phyloP scores from a whole-genome alignment of 2,329 filamentous ascomycete species.

The Beauveria sp. region DNA sequence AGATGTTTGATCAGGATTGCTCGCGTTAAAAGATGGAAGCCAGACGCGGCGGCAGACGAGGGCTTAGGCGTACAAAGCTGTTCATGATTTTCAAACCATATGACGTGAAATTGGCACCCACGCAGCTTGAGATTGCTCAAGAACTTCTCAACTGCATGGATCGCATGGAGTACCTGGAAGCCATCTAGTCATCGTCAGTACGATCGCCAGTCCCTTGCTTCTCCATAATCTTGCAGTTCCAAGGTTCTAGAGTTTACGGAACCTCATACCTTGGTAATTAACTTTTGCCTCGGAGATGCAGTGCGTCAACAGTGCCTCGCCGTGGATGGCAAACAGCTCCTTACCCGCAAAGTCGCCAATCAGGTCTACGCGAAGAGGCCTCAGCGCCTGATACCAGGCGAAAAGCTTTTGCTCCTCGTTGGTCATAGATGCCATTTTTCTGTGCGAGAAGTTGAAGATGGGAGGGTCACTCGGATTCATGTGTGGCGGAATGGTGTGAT shows the following conservation, averaged over 20 bases:
- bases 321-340: conserved; percentile 65
- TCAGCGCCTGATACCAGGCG: conserved; percentile 12
- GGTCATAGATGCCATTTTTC: not conserved
- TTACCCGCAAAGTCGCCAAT: conserved; percentile 70
- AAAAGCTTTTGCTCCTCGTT: not conserved
- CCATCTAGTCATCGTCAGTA: conserved; percentile 34
- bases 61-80: conserved; percentile 44
- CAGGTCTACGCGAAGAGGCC: conserved; percentile 46
- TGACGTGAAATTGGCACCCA: conserved; percentile 63
- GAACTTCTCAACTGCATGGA: conserved; percentile 61
- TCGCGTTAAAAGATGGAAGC: conserved; percentile 42
- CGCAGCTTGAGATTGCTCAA: conserved; percentile 51
- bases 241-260: too few relatives aligned
- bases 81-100: conserved; percentile 56
- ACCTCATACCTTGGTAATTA: conserved; percentile 46
- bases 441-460: not conserved
- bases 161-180: conserved; percentile 64
- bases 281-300: conserved; percentile 55
- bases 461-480: not conserved
- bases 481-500: too few relatives aligned
- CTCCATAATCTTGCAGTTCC: too few relatives aligned
- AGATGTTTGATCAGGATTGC: conserved; percentile 59
- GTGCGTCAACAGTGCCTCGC: conserved; percentile 61
- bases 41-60: conserved; percentile 9
- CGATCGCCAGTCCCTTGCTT: not conserved